Percentiles rank a stretch among this genome's conserved stretches.
These are phyloP conservation scores for Pseudonectria foliicola DNA, from an alignment of 2,329 filamentous ascomycete genomes.

Conservation along the genomic window DNA sequence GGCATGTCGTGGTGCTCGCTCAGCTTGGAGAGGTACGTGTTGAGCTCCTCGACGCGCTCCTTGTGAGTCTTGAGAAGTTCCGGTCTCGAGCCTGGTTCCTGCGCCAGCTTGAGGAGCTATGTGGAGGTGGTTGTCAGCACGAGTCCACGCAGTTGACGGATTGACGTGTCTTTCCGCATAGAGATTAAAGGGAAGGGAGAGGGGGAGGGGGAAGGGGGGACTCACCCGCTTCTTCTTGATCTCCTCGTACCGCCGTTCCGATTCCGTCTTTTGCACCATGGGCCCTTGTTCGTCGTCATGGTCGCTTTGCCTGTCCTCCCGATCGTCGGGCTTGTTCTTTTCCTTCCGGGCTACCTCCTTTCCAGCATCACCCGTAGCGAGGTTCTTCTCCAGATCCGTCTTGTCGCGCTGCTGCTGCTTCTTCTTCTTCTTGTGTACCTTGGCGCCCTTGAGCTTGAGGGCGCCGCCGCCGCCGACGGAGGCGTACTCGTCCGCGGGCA, in stretches of 20 bases:
- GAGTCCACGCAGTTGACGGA: too few species aligned
- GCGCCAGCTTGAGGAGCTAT: slow-evolving; percentile 73
- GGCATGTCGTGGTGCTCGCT: slow-evolving; percentile 98
- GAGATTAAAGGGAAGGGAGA: neutral
- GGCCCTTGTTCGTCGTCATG: slow-evolving; percentile 23
- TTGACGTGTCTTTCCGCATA: too few species aligned
- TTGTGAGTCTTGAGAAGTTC: slow-evolving; percentile 96
- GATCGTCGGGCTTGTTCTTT: slow-evolving; percentile 18
- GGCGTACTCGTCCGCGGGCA: slow-evolving; percentile 71
- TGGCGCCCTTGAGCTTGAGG: slow-evolving; percentile 77
- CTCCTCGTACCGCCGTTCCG: slow-evolving; percentile 77
- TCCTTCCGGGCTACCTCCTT: slow-evolving; percentile 19
- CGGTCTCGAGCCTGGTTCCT: slow-evolving; percentile 47
- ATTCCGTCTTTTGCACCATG: slow-evolving; percentile 65
- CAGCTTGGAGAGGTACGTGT: slow-evolving; percentile 82
- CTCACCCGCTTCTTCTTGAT: slow-evolving; percentile 69
- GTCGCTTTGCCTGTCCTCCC: slow-evolving; percentile 23
- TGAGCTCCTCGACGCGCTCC: slow-evolving; percentile 90
- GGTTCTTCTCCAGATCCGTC: slow-evolving; percentile 40
- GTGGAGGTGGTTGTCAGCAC: slow-evolving; percentile 2
- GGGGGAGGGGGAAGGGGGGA: slow-evolving; percentile 12
- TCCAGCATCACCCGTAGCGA: slow-evolving; percentile 27
- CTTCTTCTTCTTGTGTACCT: slow-evolving; percentile 56
- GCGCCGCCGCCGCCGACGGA: slow-evolving; percentile 60
- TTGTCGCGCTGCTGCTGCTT: slow-evolving; percentile 51